phyloP scores from a whole-genome alignment of 2,329 filamentous ascomycete species.

The Colletotrichum incanum region DNA sequence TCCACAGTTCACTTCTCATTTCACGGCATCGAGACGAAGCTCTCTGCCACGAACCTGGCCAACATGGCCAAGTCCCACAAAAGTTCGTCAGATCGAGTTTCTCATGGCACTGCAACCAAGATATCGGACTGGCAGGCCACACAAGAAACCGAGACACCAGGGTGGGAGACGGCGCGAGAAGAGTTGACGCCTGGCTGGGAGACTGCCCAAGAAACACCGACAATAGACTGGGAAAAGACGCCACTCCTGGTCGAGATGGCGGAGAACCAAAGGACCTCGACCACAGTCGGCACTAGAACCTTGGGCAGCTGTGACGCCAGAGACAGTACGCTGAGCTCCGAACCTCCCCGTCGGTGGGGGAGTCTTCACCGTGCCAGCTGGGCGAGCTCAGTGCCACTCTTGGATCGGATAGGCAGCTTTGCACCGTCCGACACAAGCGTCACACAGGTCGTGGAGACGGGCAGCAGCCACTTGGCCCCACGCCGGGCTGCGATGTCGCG shows the following conservation, averaged over 20 bases:
- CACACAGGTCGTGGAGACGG: not conserved
- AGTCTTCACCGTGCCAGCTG: slow-evolving; percentile 42
- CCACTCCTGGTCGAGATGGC: slow-evolving; percentile 4
- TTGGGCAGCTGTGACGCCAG: slow-evolving; percentile 24
- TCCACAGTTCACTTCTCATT: not conserved
- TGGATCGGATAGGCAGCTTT: slow-evolving; percentile 44
- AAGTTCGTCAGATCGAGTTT: not conserved
- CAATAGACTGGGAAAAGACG: slow-evolving; percentile 27
- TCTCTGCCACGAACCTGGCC: slow-evolving; percentile 36
- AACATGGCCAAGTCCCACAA: slow-evolving; percentile 31
- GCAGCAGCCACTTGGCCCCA: not conserved
- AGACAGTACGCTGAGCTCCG: slow-evolving; percentile 35
- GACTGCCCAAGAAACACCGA: slow-evolving; percentile 29
- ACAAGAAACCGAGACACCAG: slow-evolving; percentile 26
- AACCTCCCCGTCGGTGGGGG: slow-evolving; percentile 39
- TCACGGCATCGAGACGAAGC: slow-evolving; percentile 23
- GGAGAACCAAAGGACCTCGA: not conserved
- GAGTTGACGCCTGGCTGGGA: slow-evolving; percentile 32
- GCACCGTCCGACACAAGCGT: slow-evolving; percentile 33
- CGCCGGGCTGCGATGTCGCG: slow-evolving; percentile 17
- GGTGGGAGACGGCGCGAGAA: slow-evolving; percentile 34
- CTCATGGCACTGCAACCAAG: slow-evolving; percentile 22
- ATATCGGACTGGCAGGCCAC: slow-evolving; percentile 39
- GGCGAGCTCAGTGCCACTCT: slow-evolving; percentile 43
- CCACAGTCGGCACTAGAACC: not conserved